These are phyloP conservation scores for Eleusine coracana DNA, from an alignment of 176 grass and related monocot genomes.

Conservation along the genomic window DNA sequence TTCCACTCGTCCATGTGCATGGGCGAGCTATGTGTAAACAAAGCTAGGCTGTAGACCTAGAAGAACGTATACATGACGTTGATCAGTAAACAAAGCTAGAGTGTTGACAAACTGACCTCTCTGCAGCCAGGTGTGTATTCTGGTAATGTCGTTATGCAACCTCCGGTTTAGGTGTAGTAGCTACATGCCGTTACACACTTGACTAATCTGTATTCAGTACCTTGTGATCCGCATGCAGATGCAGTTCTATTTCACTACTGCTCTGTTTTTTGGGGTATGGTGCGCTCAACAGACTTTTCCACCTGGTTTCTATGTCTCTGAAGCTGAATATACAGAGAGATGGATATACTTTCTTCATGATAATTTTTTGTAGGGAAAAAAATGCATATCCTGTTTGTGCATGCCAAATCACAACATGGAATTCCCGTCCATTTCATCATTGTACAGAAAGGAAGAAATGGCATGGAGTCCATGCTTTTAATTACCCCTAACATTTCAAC, in stretches of 20 bases:
- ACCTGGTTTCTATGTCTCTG: no score
- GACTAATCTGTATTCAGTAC: background rate
- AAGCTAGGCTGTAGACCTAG: no score
- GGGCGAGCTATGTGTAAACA: background rate
- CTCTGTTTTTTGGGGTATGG: no score
- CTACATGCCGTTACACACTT: background rate
- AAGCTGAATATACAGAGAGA: no score
- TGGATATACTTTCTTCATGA: no score
- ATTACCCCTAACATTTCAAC: background rate
- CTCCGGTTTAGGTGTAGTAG: background rate
- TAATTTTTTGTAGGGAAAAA: no score
- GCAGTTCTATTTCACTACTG: background rate
- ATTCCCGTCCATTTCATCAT: no score
- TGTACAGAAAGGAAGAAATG: no score
- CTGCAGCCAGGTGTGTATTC: background rate
- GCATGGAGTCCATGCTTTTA: no score
- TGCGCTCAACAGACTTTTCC: no score
- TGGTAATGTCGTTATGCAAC: constrained; percentile 40
- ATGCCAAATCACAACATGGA: no score
- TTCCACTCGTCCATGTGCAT: constrained; percentile 16
- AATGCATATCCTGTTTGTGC: no score
- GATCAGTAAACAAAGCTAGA: background rate
- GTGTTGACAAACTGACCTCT: background rate
- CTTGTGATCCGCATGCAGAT: background rate
- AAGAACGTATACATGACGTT: background rate